These are phyloP conservation scores for Amphibolis antarctica DNA, from an alignment of 106 monocot genomes.

Conservation along the genomic window DNA sequence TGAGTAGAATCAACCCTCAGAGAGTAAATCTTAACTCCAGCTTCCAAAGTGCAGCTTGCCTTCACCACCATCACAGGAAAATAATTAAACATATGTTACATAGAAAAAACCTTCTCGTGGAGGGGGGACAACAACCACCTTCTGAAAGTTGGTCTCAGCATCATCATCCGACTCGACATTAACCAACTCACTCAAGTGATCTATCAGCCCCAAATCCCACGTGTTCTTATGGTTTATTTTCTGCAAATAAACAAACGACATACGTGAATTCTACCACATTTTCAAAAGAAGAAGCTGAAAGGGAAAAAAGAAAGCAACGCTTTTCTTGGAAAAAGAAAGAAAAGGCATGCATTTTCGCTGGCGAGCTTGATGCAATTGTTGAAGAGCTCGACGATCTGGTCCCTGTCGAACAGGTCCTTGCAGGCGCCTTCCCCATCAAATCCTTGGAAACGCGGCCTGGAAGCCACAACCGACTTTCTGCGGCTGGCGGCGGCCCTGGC, in stretches of 20 bases:
- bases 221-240: conserved; percentile 99
- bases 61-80: conserved; percentile 10
- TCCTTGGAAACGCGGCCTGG: neutral
- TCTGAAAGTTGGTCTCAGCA: conserved; percentile 92
- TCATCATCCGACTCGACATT: conserved; percentile 50
- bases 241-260: conserved; percentile 29
- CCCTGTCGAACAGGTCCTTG: conserved; percentile 29
- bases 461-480: conserved; percentile 28
- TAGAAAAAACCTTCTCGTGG: neutral
- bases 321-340: too few species aligned
- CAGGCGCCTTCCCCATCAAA: neutral
- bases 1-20: conserved; percentile 90
- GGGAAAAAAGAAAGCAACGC: neutral
- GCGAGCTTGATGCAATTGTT: conserved; percentile 98
- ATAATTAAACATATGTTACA: neutral
- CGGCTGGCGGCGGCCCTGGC: conserved; percentile 47
- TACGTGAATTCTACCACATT: neutral
- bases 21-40: conserved; percentile 97
- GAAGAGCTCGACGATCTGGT: conserved; percentile 83
- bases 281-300: neutral
- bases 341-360: conserved; percentile 56
- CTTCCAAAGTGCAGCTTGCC: conserved; percentile 98
- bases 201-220: conserved; percentile 92
- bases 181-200: conserved; percentile 86
- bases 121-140: conserved; percentile 25